Evolutionary conservation across 2,329 filamentous ascomycete species (phyloP), one percentile per base, ranked within the genome.

Genomic region (Penicillium palitans): DNA sequence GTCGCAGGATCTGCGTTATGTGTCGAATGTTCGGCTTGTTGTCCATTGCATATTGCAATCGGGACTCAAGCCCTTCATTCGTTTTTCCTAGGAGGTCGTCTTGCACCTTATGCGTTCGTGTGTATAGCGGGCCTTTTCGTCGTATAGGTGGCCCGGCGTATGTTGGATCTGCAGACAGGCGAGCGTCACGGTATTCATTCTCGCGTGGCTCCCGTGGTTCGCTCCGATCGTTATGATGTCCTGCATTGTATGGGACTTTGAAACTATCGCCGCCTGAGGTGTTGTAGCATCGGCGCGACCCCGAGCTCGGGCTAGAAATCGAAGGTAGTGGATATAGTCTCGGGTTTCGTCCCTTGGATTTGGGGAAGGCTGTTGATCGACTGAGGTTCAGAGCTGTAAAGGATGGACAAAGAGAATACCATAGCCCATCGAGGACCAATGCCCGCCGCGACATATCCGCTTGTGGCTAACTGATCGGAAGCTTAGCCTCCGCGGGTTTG

Each of bases 401-500:
- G 15, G 73, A 74, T 45, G 75, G 76, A 65, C 76, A 76, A 35
- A 79, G 66, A 58, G 71, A 77, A 58, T 72, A 72, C 76, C 75
- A 78, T 49, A 78, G 65, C 37, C 72, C 75, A 65, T 77, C 75
- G 33, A 75, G 61, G 46, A 72, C 61, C 29, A 74, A 58, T 41
- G 63, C 61, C 61, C 56, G 66, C 54, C 62, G 67, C 55, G 72
- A 68, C 76, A 78, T 78, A 44, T 64, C 65, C 65, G 50, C 15
- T 41, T 35, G 27, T 54, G 61, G 57, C 24, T 60, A 60, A 55
- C 58, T 60, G 61, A 47, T 37, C 25, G 25, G 44, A 46, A 35
- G 42, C 40, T 41, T 10, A 47, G 60, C 25, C 52, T 50, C 44
- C 57, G 53, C 57, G 33, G 21, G 51, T 46, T 47, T 45, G 47